Conservation (phyloP, 2,329 filamentous ascomycete genomes). For the Epichloe baconii region DNA sequence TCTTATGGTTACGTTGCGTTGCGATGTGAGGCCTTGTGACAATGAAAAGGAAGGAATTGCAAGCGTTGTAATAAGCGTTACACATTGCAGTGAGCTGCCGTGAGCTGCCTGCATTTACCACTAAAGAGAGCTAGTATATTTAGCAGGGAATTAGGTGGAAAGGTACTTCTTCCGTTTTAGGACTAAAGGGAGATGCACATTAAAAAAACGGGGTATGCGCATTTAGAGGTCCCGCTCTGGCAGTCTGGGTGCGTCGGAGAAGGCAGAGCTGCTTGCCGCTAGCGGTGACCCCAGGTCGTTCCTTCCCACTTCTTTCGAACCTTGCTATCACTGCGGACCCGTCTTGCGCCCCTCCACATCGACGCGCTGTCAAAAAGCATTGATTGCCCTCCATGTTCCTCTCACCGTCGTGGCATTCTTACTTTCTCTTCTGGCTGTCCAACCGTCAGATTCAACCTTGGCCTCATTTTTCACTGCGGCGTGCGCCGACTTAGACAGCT, state of each 20-base stretch:
- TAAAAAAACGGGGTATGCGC: too few species aligned
- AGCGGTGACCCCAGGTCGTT: not conserved
- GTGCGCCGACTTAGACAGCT: not conserved
- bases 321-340: not conserved
- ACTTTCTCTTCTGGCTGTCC: not conserved
- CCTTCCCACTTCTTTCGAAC: conserved; percentile 3
- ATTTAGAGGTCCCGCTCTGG: not conserved
- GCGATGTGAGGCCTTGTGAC: too few species aligned
- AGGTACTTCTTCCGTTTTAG: too few species aligned
- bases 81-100: too few species aligned
- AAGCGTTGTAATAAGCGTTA: too few species aligned
- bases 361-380: not conserved
- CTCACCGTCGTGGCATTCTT: not conserved
- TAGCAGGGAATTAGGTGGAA: too few species aligned
- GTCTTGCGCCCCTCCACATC: not conserved
- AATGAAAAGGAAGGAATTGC: too few species aligned
- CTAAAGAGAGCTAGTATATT: too few species aligned
- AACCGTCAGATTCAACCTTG: not conserved
- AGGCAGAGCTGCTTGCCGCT: not conserved
- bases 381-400: not conserved
- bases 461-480: not conserved
- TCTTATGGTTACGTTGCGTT: too few species aligned
- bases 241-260: not conserved
- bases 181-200: too few species aligned
- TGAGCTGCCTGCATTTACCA: too few species aligned